Evolutionary conservation across 164 flowering plant genomes (phyloP).

Genomic region (Piper longum): DNA sequence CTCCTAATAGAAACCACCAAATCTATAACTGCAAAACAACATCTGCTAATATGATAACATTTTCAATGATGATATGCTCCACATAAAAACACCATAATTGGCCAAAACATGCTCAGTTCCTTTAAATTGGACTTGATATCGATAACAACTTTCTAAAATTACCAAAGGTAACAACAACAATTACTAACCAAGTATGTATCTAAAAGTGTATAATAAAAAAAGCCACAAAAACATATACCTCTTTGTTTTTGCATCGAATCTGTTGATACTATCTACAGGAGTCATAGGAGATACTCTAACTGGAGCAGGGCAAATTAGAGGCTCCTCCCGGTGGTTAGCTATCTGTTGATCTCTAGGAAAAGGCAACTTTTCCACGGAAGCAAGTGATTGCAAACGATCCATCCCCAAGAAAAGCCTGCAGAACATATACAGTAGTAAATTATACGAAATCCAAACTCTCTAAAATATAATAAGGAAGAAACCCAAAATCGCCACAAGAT

Average conservation of each 20-base stretch:
- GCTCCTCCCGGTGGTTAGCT: neutral
- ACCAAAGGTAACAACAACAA: neutral
- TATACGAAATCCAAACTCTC: no score
- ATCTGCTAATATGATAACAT: neutral
- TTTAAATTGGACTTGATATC: neutral
- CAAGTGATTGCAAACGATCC: no score
- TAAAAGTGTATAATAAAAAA: neutral
- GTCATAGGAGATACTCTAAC: neutral
- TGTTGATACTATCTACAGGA: constrained; percentile 1
- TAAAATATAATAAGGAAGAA: no score
- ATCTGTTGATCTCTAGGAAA: neutral
- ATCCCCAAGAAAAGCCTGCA: no score
- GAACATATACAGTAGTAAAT: no score
- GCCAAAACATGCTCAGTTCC: no score
- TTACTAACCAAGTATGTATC: neutral
- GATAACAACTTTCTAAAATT: neutral
- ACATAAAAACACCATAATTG: no score
- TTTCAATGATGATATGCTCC: neutral
- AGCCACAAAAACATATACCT: neutral
- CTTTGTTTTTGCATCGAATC: neutral
- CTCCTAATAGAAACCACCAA: neutral
- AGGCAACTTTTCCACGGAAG: no score
- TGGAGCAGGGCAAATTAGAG: constrained; percentile 2
- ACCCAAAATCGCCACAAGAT: no score
- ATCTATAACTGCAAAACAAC: neutral